Evolutionary conservation across 805 yeast species (phyloP).

Genomic region (Hanseniaspora vineae): DNA sequence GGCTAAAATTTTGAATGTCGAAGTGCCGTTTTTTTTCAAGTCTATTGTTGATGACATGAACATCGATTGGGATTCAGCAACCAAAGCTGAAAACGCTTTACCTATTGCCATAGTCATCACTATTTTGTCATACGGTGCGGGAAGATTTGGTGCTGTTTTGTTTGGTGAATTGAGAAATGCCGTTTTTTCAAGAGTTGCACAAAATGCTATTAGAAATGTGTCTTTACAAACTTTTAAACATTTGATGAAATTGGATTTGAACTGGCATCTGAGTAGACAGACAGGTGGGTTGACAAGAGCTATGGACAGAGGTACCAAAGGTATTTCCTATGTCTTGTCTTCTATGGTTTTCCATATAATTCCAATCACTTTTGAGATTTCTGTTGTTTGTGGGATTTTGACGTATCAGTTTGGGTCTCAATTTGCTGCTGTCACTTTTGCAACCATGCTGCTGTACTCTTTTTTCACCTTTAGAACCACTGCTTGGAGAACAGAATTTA

Average conservation of each 20-base stretch:
- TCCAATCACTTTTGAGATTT: constrained; percentile 85
- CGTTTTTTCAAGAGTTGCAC: constrained; percentile 89
- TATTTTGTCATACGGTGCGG: constrained; percentile 81
- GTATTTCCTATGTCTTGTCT: constrained; percentile 81
- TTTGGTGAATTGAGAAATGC: constrained; percentile 95
- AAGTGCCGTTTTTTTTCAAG: constrained; percentile 91
- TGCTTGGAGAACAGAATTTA: constrained; percentile 89
- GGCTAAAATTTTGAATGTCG: constrained; percentile 80
- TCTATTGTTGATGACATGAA: constrained; percentile 86
- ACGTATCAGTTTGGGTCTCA: constrained; percentile 84
- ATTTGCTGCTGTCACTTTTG: constrained; percentile 79
- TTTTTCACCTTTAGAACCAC: constrained; percentile 83
- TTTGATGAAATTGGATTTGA: constrained; percentile 68
- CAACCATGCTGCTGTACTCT: constrained; percentile 83
- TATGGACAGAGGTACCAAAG: constrained; percentile 94
- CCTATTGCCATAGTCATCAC: constrained; percentile 42
- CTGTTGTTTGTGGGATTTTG: constrained; percentile 84
- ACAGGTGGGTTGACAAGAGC: constrained; percentile 96
- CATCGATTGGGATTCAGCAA: constrained; percentile 63
- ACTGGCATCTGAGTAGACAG: constrained; percentile 81
- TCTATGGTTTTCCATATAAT: constrained; percentile 97
- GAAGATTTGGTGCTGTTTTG: constrained; percentile 86
- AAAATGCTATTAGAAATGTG: constrained; percentile 80
- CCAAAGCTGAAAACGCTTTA: constrained; percentile 42
- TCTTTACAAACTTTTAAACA: constrained; percentile 82